Percentiles rank a stretch among this genome's conserved stretches.
Conservation (phyloP, 257 asterid genomes). For the Solanum neorickii region DNA sequence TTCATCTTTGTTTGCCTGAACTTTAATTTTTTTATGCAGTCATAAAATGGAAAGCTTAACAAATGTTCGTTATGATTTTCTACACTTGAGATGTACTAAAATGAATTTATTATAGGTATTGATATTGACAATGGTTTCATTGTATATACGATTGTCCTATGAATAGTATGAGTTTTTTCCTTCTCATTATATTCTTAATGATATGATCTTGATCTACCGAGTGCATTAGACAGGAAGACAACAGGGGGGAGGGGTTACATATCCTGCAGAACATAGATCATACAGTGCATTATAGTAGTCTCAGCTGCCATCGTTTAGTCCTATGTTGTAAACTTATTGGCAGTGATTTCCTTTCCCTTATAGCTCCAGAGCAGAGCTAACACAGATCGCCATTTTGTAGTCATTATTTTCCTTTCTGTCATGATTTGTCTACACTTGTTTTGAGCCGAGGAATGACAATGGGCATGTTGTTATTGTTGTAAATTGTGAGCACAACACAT, state of each 20-base stretch:
- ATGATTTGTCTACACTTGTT: background rate
- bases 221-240: background rate
- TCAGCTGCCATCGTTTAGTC: background rate
- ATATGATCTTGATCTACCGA: background rate
- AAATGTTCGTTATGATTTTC: background rate
- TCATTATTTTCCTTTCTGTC: background rate
- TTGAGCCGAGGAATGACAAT: background rate
- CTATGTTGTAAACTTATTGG: background rate
- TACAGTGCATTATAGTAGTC: background rate
- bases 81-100: background rate
- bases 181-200: background rate
- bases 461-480: background rate
- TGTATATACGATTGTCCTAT: too few species aligned
- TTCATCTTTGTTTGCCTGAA: background rate
- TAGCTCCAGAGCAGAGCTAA: background rate
- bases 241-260: background rate
- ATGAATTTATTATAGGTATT: constrained; percentile 16
- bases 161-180: background rate
- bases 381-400: background rate
- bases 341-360: background rate
- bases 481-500: background rate
- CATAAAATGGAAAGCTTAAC: background rate
- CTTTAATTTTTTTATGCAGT: background rate
- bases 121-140: background rate
- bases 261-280: background rate